Conservation (phyloP, 129 eudicot species). For the Dittrichia graveolens region DNA sequence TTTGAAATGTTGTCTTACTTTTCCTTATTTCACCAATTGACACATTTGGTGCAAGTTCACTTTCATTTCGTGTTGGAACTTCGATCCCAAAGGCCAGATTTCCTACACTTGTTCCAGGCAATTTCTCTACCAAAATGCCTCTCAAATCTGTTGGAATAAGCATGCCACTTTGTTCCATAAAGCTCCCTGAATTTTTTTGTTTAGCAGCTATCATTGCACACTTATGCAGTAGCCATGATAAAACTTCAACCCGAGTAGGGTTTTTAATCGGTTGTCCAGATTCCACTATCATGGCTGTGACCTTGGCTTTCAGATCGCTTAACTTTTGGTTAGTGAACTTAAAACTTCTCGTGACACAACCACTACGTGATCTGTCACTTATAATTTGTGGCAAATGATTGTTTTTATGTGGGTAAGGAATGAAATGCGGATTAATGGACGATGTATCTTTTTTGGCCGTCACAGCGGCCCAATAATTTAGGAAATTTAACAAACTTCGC, state of each 20-base stretch:
- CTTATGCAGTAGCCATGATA: slow-evolving; percentile 30
- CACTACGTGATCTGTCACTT: background rate
- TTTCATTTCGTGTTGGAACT: background rate
- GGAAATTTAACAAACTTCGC: slow-evolving; percentile 2
- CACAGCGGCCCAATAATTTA: slow-evolving; percentile 23
- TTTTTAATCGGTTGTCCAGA: slow-evolving; percentile 19
- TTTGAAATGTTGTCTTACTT: background rate
- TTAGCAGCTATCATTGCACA: slow-evolving; percentile 16
- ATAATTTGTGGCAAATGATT: background rate
- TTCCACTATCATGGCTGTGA: background rate
- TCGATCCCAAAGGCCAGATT: background rate
- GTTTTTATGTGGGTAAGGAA: background rate
- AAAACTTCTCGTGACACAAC: slow-evolving; percentile 20
- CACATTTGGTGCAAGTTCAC: background rate
- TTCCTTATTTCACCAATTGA: too few relatives aligned
- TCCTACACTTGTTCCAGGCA: slow-evolving; percentile 10
- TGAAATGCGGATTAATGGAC: slow-evolving; percentile 1
- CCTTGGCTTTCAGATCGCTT: slow-evolving; percentile 13
- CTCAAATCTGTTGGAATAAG: slow-evolving; percentile 7
- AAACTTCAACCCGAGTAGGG: slow-evolving; percentile 30
- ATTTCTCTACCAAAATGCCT: background rate
- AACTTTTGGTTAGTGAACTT: slow-evolving; percentile 1
- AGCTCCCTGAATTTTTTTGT: background rate
- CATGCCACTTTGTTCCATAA: slow-evolving; percentile 4
- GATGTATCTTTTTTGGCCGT: background rate